These are phyloP conservation scores for Centrapalus pauciflorus DNA, from an alignment of 129 eudicot species.

Conservation along the genomic window DNA sequence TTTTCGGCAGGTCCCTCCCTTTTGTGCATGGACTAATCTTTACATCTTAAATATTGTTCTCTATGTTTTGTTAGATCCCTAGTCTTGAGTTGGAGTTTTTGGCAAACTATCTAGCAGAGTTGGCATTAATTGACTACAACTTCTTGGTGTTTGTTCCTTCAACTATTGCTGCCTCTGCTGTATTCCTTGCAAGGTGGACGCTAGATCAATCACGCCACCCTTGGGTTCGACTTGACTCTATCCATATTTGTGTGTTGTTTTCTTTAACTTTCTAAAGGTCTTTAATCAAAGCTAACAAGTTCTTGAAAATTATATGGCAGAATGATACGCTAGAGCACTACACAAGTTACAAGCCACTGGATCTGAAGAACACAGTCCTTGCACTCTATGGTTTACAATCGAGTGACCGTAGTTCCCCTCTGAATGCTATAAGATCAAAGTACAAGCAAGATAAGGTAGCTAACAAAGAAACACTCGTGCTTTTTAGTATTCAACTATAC, in stretches of 20 bases:
- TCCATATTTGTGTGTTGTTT: neutral
- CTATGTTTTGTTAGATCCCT: slow-evolving; percentile 30
- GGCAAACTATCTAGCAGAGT: slow-evolving; percentile 70
- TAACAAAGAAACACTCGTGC: neutral
- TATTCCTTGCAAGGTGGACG: slow-evolving; percentile 75
- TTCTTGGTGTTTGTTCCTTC: slow-evolving; percentile 69
- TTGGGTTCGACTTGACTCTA: slow-evolving; percentile 51
- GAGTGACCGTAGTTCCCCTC: slow-evolving; percentile 35
- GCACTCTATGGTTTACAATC: slow-evolving; percentile 48
- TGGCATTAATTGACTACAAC: slow-evolving; percentile 52
- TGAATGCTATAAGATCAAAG: slow-evolving; percentile 56
- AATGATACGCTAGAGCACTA: slow-evolving; percentile 59
- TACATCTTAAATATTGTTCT: neutral
- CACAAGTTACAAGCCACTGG: slow-evolving; percentile 44
- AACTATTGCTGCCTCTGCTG: slow-evolving; percentile 66
- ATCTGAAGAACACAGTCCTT: slow-evolving; percentile 48
- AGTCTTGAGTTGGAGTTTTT: slow-evolving; percentile 53
- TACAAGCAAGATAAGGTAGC: slow-evolving; percentile 66
- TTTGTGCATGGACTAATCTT: too few relatives aligned
- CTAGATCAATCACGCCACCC: slow-evolving; percentile 62
- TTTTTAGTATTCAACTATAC: neutral
- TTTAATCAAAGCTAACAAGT: neutral
- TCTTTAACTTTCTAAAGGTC: neutral
- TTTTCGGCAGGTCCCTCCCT: neutral
- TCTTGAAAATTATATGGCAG: slow-evolving; percentile 33